phyloP scores from a whole-genome alignment of 768 basidiomycete genomes.

The Boletus pseudo-olivaceus region DNA sequence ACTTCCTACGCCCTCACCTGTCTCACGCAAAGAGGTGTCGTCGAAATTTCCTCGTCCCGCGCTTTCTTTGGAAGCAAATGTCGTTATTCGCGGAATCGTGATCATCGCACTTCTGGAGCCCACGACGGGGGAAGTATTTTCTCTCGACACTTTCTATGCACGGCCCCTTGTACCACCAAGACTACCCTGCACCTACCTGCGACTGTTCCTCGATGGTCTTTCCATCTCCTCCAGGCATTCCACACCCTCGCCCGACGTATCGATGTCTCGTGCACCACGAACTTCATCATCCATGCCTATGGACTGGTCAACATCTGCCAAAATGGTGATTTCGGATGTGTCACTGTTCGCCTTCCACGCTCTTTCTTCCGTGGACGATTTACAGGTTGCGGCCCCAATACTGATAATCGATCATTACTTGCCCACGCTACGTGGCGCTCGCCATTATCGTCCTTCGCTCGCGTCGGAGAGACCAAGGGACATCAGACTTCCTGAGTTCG shows the following conservation, averaged over 20 bases:
- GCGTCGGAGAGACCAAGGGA: slow-evolving; percentile 17
- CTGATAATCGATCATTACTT: slow-evolving; percentile 74
- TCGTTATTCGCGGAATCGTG: slow-evolving; percentile 44
- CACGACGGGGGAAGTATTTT: slow-evolving; percentile 1
- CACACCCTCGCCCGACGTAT: slow-evolving; percentile 2
- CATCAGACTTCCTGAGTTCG: slow-evolving; percentile 50
- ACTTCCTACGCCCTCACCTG: slow-evolving; percentile 14
- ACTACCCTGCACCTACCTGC: slow-evolving; percentile 47
- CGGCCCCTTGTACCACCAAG: slow-evolving; percentile 58
- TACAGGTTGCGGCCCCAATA: slow-evolving; percentile 53
- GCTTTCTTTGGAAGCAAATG: slow-evolving; percentile 32
- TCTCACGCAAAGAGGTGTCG: slow-evolving; percentile 9
- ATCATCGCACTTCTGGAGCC: slow-evolving; percentile 44
- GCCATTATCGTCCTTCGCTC: slow-evolving; percentile 42
- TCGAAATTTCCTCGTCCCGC: slow-evolving; percentile 19
- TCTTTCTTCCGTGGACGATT: slow-evolving; percentile 15
- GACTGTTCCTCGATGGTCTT: slow-evolving; percentile 46
- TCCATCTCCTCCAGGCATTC: slow-evolving; percentile 17
- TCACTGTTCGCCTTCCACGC: slow-evolving; percentile 53
- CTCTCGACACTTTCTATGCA: slow-evolving; percentile 45
- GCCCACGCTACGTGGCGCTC: slow-evolving; percentile 48
- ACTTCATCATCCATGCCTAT: neutral
- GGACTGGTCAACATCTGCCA: slow-evolving; percentile 11
- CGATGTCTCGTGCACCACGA: neutral
- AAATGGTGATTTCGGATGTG: slow-evolving; percentile 40